Evolutionary conservation across 257 asterid genomes (phyloP).

Genomic region (Gentiana dahurica): DNA sequence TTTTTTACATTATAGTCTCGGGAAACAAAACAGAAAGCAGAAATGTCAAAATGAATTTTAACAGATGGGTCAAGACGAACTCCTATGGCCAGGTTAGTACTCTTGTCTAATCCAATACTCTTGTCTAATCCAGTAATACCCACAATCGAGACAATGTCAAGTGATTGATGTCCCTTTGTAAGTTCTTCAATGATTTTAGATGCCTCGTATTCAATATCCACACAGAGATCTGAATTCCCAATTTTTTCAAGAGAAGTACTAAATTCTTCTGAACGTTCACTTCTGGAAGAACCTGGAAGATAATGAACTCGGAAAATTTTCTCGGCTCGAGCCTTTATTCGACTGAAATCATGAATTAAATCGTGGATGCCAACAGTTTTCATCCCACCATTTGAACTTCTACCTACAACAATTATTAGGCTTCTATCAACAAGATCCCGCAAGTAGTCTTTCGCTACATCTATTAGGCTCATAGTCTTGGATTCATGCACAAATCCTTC

Average conservation of each 20-base stretch:
- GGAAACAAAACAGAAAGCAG: neutral
- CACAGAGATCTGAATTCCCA: too few species aligned
- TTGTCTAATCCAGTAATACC: too few species aligned
- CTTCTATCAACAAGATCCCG: slow-evolving; percentile 1
- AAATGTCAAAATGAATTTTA: neutral
- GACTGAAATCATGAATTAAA: neutral
- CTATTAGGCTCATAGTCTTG: neutral
- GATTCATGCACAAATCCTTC: slow-evolving; percentile 3
- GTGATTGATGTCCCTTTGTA: too few species aligned
- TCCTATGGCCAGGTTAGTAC: too few species aligned
- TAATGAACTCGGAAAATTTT: neutral
- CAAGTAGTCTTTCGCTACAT: neutral
- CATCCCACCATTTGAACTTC: slow-evolving; percentile 1
- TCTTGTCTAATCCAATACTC: too few species aligned
- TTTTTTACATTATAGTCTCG: too few species aligned
- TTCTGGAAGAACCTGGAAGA: too few species aligned
- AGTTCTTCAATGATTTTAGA: too few species aligned
- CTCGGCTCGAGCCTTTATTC: neutral
- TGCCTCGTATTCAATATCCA: too few species aligned
- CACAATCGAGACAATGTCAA: too few species aligned
- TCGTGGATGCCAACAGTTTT: neutral
- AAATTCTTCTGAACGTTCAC: too few species aligned
- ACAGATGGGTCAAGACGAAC: neutral
- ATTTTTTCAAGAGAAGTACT: too few species aligned
- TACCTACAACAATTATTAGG: neutral